Percentiles rank a stretch among this genome's conserved stretches.
These are phyloP conservation scores for Maudiozyma barnettii DNA, from an alignment of 805 yeast species.

Conservation along the genomic window DNA sequence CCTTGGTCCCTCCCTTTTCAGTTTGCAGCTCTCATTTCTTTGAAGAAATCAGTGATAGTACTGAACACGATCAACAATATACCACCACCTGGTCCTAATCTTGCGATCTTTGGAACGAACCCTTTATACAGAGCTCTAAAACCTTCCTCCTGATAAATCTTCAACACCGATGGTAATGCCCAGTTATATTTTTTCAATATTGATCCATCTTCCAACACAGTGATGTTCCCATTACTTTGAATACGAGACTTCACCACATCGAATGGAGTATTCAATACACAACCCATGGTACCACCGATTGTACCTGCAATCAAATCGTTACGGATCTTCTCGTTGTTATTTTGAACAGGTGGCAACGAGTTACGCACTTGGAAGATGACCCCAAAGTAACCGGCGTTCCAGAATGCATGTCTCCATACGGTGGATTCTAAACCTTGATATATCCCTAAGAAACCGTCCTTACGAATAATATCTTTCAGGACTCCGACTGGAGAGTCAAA, in stretches of 20 bases:
- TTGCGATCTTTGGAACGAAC: slow-evolving; percentile 89
- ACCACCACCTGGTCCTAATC: slow-evolving; percentile 99
- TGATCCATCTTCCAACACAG: slow-evolving; percentile 41
- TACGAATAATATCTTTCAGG: slow-evolving; percentile 55
- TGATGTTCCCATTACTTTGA: slow-evolving; percentile 40
- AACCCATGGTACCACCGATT: slow-evolving; percentile 95
- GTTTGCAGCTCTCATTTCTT: slow-evolving; percentile 27
- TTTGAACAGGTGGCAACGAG: slow-evolving; percentile 68
- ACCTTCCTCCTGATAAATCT: slow-evolving; percentile 82
- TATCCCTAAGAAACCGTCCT: slow-evolving; percentile 73
- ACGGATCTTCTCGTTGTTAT: slow-evolving; percentile 61
- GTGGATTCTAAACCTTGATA: slow-evolving; percentile 96
- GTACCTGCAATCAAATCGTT: slow-evolving; percentile 89
- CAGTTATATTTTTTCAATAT: slow-evolving; percentile 83
- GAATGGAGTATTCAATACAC: slow-evolving; percentile 90
- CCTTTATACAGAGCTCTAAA: slow-evolving; percentile 88
- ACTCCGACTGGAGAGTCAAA: slow-evolving; percentile 67
- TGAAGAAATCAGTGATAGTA: slow-evolving; percentile 87
- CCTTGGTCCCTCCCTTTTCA: too few species aligned
- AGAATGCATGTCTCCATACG: slow-evolving; percentile 88
- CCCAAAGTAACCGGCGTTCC: slow-evolving; percentile 99
- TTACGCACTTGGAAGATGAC: slow-evolving; percentile 78
- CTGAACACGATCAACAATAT: slow-evolving; percentile 94
- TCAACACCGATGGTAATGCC: slow-evolving; percentile 71
- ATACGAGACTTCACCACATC: slow-evolving; percentile 96